Conservation (phyloP, 495 filamentous ascomycete species). For the Pyronema omphalodes region DNA sequence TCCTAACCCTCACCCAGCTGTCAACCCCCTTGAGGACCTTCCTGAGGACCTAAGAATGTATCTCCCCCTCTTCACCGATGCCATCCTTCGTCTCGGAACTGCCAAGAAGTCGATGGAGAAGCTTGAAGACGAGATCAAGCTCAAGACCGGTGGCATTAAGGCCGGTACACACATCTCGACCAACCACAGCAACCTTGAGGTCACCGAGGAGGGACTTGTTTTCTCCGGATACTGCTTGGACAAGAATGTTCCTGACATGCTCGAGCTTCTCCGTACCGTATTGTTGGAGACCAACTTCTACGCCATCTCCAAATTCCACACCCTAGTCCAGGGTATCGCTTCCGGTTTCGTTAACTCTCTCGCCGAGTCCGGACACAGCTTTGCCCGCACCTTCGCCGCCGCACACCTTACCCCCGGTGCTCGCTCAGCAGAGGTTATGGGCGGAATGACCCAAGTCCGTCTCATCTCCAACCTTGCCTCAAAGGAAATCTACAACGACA, state of each 20-base stretch:
- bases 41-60: conserved; percentile 71
- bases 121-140: conserved; percentile 82
- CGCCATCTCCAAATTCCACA: conserved; percentile 57
- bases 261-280: conserved; percentile 61
- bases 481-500: conserved; percentile 32
- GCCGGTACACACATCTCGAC: conserved; percentile 61
- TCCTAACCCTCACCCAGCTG: conserved; percentile 23
- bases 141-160: conserved; percentile 85
- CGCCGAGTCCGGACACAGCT: conserved; percentile 70
- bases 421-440: conserved; percentile 50
- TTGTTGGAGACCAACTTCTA: conserved; percentile 79
- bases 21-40: conserved; percentile 59
- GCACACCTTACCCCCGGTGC: conserved; percentile 52
- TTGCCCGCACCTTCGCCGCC: conserved; percentile 63
- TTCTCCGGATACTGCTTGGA: conserved; percentile 77
- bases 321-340: conserved; percentile 64
- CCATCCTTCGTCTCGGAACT: conserved; percentile 82
- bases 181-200: conserved; percentile 47
- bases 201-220: conserved; percentile 59
- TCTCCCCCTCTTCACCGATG: conserved; percentile 80
- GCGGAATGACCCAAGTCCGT: conserved; percentile 72
- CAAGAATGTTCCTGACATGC: conserved; percentile 75
- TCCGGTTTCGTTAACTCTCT: conserved; percentile 84
- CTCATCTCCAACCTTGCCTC: conserved; percentile 54
- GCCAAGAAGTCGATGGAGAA: conserved; percentile 78